Percentiles rank a stretch among this genome's conserved stretches.
Evolutionary conservation across 495 filamentous ascomycete species (phyloP).

Genomic region (Paragyromitra xinjiangensis): DNA sequence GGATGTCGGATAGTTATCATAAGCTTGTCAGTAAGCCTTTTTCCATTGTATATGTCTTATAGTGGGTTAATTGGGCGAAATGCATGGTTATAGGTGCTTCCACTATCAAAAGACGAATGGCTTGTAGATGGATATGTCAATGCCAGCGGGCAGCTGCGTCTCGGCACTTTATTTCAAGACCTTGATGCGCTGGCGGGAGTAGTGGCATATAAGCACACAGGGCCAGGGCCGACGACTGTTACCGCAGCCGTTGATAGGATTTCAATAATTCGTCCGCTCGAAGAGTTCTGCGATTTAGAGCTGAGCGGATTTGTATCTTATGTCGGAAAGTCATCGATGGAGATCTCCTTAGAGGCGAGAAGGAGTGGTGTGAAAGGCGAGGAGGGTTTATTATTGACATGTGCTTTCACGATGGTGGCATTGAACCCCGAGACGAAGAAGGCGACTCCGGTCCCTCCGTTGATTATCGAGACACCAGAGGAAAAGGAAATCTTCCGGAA

Average conservation of each 20-base stretch:
- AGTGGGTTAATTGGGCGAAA: not conserved
- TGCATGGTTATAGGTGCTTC: constrained; percentile 64
- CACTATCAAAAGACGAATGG: constrained; percentile 75
- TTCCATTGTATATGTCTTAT: not conserved
- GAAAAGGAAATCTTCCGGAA: constrained; percentile 73
- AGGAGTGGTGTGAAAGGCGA: constrained; percentile 68
- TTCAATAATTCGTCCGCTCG: constrained; percentile 75
- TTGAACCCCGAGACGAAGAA: constrained; percentile 78
- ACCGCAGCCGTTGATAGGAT: constrained; percentile 85
- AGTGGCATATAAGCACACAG: constrained; percentile 83
- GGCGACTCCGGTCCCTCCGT: constrained; percentile 67
- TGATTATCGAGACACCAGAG: constrained; percentile 73
- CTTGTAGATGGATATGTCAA: constrained; percentile 75
- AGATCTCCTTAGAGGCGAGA: constrained; percentile 78
- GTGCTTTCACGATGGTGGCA: constrained; percentile 85
- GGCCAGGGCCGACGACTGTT: constrained; percentile 77
- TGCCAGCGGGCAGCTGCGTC: constrained; percentile 71
- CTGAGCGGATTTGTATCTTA: constrained; percentile 82
- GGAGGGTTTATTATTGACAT: constrained; percentile 72
- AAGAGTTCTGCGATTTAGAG: constrained; percentile 82
- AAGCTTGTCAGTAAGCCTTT: constrained; percentile 63
- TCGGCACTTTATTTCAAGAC: constrained; percentile 81
- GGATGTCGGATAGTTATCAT: constrained; percentile 72
- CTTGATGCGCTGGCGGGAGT: constrained; percentile 83
- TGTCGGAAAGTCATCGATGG: constrained; percentile 82